A percentile compares a stretch with the other conserved stretches of the same genome.
These are phyloP conservation scores for Pseudogymnoascus sp. DNA, from an alignment of 2,329 filamentous ascomycete species.

Conservation along the genomic window DNA sequence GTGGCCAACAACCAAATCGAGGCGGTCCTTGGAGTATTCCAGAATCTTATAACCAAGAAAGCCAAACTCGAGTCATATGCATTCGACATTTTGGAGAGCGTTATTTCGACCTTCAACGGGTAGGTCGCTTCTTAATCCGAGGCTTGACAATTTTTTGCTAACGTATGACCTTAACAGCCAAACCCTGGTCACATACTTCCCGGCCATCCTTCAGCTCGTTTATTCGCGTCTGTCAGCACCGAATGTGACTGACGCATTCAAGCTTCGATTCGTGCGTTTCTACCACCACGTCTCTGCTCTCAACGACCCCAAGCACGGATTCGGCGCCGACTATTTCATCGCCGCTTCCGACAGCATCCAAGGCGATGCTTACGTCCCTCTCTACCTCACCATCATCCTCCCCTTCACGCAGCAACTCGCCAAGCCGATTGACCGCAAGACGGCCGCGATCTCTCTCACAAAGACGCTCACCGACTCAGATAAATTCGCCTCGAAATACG, in stretches of 20 bases:
- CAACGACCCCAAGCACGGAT: constrained; percentile 58
- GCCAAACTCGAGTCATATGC: constrained; percentile 64
- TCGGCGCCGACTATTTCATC: constrained; percentile 89
- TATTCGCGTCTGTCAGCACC: constrained; percentile 60
- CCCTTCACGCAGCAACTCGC: constrained; percentile 82
- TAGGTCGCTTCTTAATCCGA: constrained; percentile 38
- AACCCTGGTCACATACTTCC: constrained; percentile 48
- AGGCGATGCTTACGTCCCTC: constrained; percentile 66
- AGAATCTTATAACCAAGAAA: constrained; percentile 65
- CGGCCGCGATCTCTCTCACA: constrained; percentile 84
- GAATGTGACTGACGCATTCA: constrained; percentile 65
- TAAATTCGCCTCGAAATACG: constrained; percentile 72
- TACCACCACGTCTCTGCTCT: constrained; percentile 83
- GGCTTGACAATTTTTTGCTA: constrained; percentile 17
- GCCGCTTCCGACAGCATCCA: constrained; percentile 75
- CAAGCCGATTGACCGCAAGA: constrained; percentile 83
- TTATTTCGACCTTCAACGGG: constrained; percentile 64
- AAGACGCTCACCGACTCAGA: constrained; percentile 84
- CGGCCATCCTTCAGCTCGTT: constrained; percentile 67
- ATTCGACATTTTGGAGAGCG: constrained; percentile 81
- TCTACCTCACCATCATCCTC: constrained; percentile 83
- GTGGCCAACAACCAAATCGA: constrained; percentile 73
- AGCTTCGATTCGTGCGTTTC: constrained; percentile 82
- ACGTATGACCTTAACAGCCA: constrained; percentile 35
- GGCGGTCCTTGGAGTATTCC: constrained; percentile 89